Conservation (phyloP, 179 eudicot genomes). For the Beta macrorhiza region DNA sequence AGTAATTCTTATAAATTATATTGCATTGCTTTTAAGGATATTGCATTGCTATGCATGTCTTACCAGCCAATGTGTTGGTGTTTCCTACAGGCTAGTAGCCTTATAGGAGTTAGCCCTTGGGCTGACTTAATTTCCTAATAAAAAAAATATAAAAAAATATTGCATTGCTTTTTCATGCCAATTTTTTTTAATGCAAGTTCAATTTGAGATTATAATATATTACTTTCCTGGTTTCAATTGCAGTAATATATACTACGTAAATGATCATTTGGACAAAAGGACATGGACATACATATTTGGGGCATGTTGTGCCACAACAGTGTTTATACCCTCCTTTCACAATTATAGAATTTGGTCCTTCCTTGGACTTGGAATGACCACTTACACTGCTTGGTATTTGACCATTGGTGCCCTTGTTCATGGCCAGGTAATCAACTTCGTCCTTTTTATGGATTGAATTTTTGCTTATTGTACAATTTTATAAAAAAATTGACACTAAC, state of each 20-base stretch:
- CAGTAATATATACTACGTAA: slow-evolving; percentile 91
- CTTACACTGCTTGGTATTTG: slow-evolving; percentile 93
- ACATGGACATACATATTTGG: slow-evolving; percentile 97
- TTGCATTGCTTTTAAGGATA: no score
- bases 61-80: no score
- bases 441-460: neutral
- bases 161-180: neutral
- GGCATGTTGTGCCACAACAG: slow-evolving; percentile 91
- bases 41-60: no score
- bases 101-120: no score
- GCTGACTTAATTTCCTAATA: no score
- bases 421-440: slow-evolving; percentile 62
- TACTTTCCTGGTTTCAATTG: slow-evolving; percentile 8
- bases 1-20: no score
- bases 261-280: slow-evolving; percentile 82
- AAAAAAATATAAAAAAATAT: no score
- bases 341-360: slow-evolving; percentile 89
- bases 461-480: neutral
- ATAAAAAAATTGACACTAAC: neutral
- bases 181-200: neutral
- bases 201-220: neutral
- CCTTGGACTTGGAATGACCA: slow-evolving; percentile 90
- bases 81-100: no score
- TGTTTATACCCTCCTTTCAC: slow-evolving; percentile 85
- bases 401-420: slow-evolving; percentile 70